Evolutionary conservation across 108 stramenopile genomes (phyloP).

Genomic region (Nitzschia inconspicua): DNA sequence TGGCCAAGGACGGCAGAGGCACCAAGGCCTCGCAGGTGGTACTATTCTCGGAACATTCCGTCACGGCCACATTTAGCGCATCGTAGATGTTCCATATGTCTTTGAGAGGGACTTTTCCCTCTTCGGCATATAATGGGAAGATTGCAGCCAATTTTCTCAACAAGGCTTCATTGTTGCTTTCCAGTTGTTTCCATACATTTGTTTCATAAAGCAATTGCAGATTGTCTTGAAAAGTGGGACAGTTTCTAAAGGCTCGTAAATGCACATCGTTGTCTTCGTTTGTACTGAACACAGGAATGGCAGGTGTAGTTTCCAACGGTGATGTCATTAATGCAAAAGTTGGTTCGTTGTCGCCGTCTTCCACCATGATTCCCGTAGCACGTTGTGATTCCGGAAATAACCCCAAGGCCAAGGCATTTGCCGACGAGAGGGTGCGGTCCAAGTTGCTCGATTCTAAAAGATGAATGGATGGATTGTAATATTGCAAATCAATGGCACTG

Average conservation of each 20-base stretch:
- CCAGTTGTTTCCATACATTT: slow-evolving; percentile 21
- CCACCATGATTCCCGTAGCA: slow-evolving; percentile 6
- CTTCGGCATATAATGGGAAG: slow-evolving; percentile 16
- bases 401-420: slow-evolving; percentile 43
- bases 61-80: slow-evolving; percentile 30
- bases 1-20: neutral
- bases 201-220: slow-evolving; percentile 28
- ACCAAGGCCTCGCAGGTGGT: slow-evolving; percentile 7
- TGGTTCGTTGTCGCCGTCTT: neutral
- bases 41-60: slow-evolving; percentile 25
- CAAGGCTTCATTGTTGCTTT: slow-evolving; percentile 17
- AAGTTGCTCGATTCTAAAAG: slow-evolving; percentile 35
- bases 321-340: neutral
- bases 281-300: slow-evolving; percentile 31
- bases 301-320: slow-evolving; percentile 8
- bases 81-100: slow-evolving; percentile 46
- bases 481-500: slow-evolving; percentile 1
- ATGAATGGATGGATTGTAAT: slow-evolving; percentile 18
- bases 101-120: slow-evolving; percentile 21
- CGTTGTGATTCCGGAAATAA: slow-evolving; percentile 23
- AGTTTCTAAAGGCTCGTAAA: slow-evolving; percentile 44
- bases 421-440: slow-evolving; percentile 44
- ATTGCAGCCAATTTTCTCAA: slow-evolving; percentile 23
- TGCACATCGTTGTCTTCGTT: slow-evolving; percentile 26
- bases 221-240: slow-evolving; percentile 19